A percentile compares a stretch with the other conserved stretches of the same genome.
Evolutionary conservation across 2,329 filamentous ascomycete genomes (phyloP).

Genomic region (Cladosporium sp.): DNA sequence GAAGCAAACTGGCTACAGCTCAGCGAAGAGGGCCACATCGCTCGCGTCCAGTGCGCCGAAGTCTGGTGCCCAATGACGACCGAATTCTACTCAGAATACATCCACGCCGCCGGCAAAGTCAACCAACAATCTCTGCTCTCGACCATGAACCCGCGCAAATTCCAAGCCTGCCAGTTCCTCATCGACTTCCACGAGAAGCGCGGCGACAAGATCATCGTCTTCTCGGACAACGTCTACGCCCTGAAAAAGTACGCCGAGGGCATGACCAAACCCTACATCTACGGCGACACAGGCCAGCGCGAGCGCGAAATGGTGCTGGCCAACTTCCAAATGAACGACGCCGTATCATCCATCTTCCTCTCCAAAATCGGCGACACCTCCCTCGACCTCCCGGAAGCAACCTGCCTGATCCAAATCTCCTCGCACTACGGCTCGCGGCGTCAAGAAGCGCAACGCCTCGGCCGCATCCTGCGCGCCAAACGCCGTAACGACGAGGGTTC

Average conservation of each 20-base stretch:
- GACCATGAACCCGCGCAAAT: slow-evolving; percentile 97
- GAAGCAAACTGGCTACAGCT: slow-evolving; percentile 99
- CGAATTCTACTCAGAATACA: slow-evolving; percentile 94
- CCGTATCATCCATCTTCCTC: slow-evolving; percentile 88
- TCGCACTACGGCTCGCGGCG: slow-evolving; percentile 95
- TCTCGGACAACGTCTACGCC: slow-evolving; percentile 95
- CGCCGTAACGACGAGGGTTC: slow-evolving; percentile 96
- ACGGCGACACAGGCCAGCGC: slow-evolving; percentile 77
- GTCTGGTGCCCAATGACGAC: slow-evolving; percentile 99
- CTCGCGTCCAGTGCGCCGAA: slow-evolving; percentile 94
- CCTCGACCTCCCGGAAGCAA: slow-evolving; percentile 94
- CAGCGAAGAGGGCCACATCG: slow-evolving; percentile 94
- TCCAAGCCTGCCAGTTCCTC: slow-evolving; percentile 95
- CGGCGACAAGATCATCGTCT: slow-evolving; percentile 97
- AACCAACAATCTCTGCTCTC: slow-evolving; percentile 70
- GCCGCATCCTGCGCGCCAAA: slow-evolving; percentile 91
- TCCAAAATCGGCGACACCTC: slow-evolving; percentile 98
- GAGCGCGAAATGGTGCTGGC: slow-evolving; percentile 85
- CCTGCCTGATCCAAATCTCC: slow-evolving; percentile 94
- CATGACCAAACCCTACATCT: slow-evolving; percentile 84
- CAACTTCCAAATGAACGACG: slow-evolving; percentile 90
- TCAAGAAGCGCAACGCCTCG: slow-evolving; percentile 91
- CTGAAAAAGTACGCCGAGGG: slow-evolving; percentile 80
- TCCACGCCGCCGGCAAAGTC: slow-evolving; percentile 58
- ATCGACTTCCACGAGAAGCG: slow-evolving; percentile 95